Percentiles rank a stretch among this genome's conserved stretches.
Evolutionary conservation across 2,329 filamentous ascomycete genomes (phyloP).

Genomic region (Juglanconis oblonga): DNA sequence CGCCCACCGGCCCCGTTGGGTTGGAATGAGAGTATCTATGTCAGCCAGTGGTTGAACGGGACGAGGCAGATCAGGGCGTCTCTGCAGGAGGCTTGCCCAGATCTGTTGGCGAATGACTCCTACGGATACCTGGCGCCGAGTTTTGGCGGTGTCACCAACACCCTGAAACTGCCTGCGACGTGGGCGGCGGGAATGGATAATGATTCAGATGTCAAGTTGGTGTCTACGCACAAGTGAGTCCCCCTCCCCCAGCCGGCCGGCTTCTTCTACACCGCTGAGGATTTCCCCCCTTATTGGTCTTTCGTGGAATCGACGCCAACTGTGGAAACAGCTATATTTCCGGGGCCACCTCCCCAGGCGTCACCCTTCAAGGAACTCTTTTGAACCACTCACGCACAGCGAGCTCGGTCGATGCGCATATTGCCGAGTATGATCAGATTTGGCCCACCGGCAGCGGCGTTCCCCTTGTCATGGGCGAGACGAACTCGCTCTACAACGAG

Average conservation of each 20-base stretch:
- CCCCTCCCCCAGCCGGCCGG: too few species aligned
- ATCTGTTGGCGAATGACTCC: slow-evolving; percentile 35
- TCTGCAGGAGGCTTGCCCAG: slow-evolving; percentile 48
- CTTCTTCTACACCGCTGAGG: too few species aligned
- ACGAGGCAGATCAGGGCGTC: slow-evolving; percentile 45
- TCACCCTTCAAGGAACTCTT: slow-evolving; percentile 59
- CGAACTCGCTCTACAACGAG: slow-evolving; percentile 61
- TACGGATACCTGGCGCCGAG: slow-evolving; percentile 57
- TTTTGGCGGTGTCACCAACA: slow-evolving; percentile 51
- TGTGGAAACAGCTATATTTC: slow-evolving; percentile 53
- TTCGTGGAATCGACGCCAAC: slow-evolving; percentile 5
- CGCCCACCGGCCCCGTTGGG: slow-evolving; percentile 35
- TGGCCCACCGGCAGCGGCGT: slow-evolving; percentile 30
- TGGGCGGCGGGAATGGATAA: slow-evolving; percentile 53
- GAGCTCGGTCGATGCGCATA: slow-evolving; percentile 44
- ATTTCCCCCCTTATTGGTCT: too few species aligned
- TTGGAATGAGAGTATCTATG: slow-evolving; percentile 55
- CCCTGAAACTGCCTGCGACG: slow-evolving; percentile 45
- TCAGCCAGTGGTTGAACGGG: slow-evolving; percentile 56
- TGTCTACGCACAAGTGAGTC: slow-evolving; percentile 58
- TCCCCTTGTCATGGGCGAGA: slow-evolving; percentile 58
- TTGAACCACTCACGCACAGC: slow-evolving; percentile 60
- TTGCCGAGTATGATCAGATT: slow-evolving; percentile 44
- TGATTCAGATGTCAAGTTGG: slow-evolving; percentile 47
- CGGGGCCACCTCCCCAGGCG: slow-evolving; percentile 55